Evolutionary conservation across 768 basidiomycete species (phyloP), one percentile per base, ranked within the genome.

Genomic region (Suillus decipiens): DNA sequence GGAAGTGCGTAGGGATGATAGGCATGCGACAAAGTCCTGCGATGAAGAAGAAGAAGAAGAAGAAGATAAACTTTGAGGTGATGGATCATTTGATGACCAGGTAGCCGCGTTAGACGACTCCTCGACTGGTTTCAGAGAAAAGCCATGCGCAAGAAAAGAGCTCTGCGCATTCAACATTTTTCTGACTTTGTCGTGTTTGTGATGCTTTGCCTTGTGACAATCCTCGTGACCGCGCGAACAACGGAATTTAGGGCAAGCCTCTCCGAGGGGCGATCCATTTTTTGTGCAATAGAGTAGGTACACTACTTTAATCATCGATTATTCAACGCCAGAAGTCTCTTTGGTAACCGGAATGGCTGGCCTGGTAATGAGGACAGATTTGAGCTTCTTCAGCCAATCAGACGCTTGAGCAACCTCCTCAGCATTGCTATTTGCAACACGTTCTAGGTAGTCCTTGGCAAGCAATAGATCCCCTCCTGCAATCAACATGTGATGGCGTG

Each of bases 381-480:
- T 85, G 22, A 88, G 76, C 24, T 74, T 76, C 70, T 90, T 90
- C 64, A 95, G 75, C 71, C 92, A 74, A 47, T 93, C 92, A 47
- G 86, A 80, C 0, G 92, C 94, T 61, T 81, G 82, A 14, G 82
- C 84, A 19, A 91, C 90, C 68, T 95, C 93, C 70, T 93, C 92
- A 12, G 86, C 86, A 75, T 96, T 95, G 69, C 90, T 94, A 53
- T 76, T 76, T 4, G 91, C 87, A 33, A 97, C 86, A 55, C 80
- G 81, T 63, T 93, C 86, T 36, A 95, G 79, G 73, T 89, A 91
- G 57, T 87, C 84, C 68, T 81, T 82, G 15, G 95, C 93, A 64
- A 95, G 78, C 37, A 74, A 68, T n/a, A 93, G 71, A 73, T 93
- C 85, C 31, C 88, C 87, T 59, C 84, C 81, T 51, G 86, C 79